Conservation (phyloP, 345 rosid genomes). For the Arabidopsis suecica region DNA sequence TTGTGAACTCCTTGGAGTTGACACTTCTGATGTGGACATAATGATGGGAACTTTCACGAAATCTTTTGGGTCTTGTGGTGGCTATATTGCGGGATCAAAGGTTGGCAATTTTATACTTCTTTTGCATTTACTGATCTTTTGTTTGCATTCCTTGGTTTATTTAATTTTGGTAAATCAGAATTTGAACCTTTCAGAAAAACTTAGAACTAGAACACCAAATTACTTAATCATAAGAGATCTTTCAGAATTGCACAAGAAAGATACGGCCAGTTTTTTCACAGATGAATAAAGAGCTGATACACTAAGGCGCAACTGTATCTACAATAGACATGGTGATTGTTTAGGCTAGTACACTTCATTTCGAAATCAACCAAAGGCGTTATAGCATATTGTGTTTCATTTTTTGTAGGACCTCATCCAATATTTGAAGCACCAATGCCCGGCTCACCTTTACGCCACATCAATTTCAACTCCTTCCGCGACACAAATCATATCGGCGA, state of each 20-base stretch:
- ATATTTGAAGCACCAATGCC: conserved; percentile 72
- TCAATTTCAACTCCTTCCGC: conserved; percentile 94
- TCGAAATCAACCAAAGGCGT: conserved; percentile 19
- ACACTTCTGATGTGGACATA: conserved; percentile 86
- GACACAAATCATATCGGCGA: conserved; percentile 82
- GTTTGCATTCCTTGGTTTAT: background rate
- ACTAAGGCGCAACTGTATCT: background rate
- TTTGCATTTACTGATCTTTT: background rate
- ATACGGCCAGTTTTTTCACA: background rate
- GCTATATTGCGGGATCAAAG: conserved; percentile 96
- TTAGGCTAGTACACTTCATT: conserved; percentile 4
- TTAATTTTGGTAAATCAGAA: background rate
- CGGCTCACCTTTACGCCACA: conserved; percentile 97
- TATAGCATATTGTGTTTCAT: conserved; percentile 1
- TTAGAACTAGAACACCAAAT: background rate
- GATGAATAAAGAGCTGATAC: background rate
- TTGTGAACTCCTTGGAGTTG: conserved; percentile 94
- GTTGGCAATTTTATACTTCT: conserved; percentile 46
- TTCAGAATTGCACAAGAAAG: too few species aligned
- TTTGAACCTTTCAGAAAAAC: conserved; percentile 4
- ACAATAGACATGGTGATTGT: background rate
- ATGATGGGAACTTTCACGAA: conserved; percentile 99
- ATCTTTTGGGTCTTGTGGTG: conserved; percentile 99
- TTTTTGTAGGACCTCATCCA: conserved; percentile 72
- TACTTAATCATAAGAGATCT: too few species aligned